Conservation (phyloP, 2,329 filamentous ascomycete species). For the Fusarium verticillioides region DNA sequence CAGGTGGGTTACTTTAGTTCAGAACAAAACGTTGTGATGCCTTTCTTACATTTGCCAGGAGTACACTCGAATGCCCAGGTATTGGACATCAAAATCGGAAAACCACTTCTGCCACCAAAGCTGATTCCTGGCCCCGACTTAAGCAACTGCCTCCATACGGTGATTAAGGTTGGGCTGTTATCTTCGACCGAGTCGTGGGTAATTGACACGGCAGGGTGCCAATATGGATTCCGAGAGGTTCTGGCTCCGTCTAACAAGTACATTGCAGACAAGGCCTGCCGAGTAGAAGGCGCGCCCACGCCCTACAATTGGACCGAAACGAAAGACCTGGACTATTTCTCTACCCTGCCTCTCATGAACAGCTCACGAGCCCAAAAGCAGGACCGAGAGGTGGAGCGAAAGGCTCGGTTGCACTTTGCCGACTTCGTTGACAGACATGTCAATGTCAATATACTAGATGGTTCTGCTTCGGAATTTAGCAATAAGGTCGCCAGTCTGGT, state of each 20-base stretch:
- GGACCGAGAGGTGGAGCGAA: not conserved
- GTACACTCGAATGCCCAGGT: not conserved
- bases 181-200: not conserved
- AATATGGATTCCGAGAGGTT: not conserved
- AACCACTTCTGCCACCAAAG: not conserved
- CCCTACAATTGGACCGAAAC: not conserved
- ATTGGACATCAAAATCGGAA: not conserved
- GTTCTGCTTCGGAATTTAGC: not conserved
- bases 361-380: not conserved
- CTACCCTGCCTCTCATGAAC: not conserved
- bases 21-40: rapidly evolving
- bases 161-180: not conserved
- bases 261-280: not conserved
- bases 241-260: not conserved
- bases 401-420: not conserved
- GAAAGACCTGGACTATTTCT: not conserved
- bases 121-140: not conserved
- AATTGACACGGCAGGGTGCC: not conserved
- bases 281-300: not conserved
- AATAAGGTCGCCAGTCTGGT: not conserved
- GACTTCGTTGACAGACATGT: not conserved
- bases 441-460: not conserved
- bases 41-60: not conserved
- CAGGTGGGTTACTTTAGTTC: not conserved
- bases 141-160: not conserved